Percentiles rank a stretch among this genome's conserved stretches.
These are phyloP conservation scores for Candida glucosophila DNA, from an alignment of 1,139 yeast genomes.

Conservation along the genomic window DNA sequence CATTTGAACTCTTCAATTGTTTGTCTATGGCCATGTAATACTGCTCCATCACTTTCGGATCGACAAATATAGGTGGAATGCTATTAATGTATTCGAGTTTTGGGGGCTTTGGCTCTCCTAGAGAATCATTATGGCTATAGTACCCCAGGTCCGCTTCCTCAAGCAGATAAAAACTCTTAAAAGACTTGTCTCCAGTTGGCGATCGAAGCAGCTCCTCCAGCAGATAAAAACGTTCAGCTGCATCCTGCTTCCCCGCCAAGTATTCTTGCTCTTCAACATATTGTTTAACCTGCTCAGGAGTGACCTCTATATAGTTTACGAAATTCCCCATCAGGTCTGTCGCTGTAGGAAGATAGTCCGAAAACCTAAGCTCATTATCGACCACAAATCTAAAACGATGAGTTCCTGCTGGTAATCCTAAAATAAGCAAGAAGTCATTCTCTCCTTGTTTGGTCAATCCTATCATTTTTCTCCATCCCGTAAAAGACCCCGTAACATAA, in stretches of 20 bases:
- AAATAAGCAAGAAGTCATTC: constrained; percentile 27
- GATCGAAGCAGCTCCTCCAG: too few relatives aligned
- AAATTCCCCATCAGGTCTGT: constrained; percentile 46
- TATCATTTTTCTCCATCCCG: constrained; percentile 46
- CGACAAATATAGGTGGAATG: constrained; percentile 87
- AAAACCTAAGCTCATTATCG: constrained; percentile 39
- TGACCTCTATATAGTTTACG: constrained; percentile 41
- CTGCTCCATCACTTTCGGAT: constrained; percentile 53
- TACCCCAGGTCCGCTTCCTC: constrained; percentile 82
- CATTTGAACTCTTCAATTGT: constrained; percentile 56
- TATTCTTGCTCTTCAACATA: constrained; percentile 16
- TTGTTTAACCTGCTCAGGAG: constrained; percentile 30
- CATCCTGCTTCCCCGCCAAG: constrained; percentile 5
- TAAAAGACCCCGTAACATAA: constrained; percentile 41
- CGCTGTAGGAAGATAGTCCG: constrained; percentile 41
- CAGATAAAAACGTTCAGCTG: too few relatives aligned
- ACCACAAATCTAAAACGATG: constrained; percentile 41
- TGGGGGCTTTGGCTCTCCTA: constrained; percentile 12
- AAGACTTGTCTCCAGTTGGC: constrained; percentile 42
- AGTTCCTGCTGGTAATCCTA: constrained; percentile 41
- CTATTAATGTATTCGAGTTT: constrained; percentile 34
- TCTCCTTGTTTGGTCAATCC: constrained; percentile 43
- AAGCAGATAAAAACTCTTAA: too few relatives aligned
- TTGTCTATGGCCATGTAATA: constrained; percentile 67
- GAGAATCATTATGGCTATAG: constrained; percentile 63